A percentile compares a stretch with the other conserved stretches of the same genome.
Conservation (phyloP, 257 asterid genomes). For the Solanum sejunctum region DNA sequence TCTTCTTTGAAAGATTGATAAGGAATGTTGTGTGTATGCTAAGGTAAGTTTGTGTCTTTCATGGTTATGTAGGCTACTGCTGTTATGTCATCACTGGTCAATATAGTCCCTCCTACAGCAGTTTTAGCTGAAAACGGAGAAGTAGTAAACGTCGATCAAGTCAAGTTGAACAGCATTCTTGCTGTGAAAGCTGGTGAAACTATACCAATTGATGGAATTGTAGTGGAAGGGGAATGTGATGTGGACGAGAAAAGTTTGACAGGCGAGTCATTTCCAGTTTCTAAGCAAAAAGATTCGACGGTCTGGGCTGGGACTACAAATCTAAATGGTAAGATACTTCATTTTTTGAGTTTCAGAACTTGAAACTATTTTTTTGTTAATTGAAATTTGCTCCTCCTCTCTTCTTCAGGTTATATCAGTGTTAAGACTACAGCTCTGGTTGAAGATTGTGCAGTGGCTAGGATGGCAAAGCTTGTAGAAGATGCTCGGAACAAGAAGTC, state of each 20-base stretch:
- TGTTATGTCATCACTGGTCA: conserved; percentile 65
- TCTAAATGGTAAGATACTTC: conserved; percentile 41
- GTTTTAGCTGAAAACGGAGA: conserved; percentile 66
- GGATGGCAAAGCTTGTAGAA: conserved; percentile 82
- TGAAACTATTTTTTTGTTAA: neutral
- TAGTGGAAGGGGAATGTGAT: conserved; percentile 68
- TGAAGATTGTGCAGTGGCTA: conserved; percentile 71
- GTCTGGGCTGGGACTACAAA: conserved; percentile 90
- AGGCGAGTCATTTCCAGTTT: conserved; percentile 83
- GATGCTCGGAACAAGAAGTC: conserved; percentile 85
- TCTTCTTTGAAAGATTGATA: neutral
- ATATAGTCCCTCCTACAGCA: conserved; percentile 69
- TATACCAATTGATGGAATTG: conserved; percentile 75
- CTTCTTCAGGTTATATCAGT: conserved; percentile 48
- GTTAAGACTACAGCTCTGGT: conserved; percentile 51
- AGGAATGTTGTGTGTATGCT: neutral
- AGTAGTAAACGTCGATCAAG: conserved; percentile 55
- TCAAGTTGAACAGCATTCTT: conserved; percentile 43
- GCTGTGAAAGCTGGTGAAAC: conserved; percentile 76
- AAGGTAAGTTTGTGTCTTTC: neutral
- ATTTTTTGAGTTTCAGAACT: neutral
- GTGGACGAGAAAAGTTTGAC: conserved; percentile 73
- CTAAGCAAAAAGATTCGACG: conserved; percentile 50
- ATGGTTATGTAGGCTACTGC: conserved; percentile 33
- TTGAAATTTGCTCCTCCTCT: neutral